Evolutionary conservation across 768 basidiomycete species (phyloP), one percentile per base, ranked within the genome.

Genomic region (Russula sp.): DNA sequence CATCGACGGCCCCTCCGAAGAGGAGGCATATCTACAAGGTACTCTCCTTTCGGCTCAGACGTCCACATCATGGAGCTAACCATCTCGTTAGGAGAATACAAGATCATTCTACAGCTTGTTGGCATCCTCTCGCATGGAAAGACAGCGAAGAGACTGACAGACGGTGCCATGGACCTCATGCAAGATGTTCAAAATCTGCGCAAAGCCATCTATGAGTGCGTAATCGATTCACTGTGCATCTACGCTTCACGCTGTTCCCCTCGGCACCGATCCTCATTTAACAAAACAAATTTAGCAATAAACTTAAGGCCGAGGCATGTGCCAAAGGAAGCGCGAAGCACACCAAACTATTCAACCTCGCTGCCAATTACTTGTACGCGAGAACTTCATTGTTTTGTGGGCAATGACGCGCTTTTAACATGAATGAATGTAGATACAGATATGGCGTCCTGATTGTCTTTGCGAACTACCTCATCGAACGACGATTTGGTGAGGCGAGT

Each of bases 141-240:
- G 73, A 76, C 86, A 10, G 96, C 97, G 11, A 99, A 99, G 74
- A 83, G 85, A 45, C 72, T 98, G 63, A 87, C 93, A 0, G 96
- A 98, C 72, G 77, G 83, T 25, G 93, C 89, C 2, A 85, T 97
- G 66, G 95, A 98, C 73, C 74, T 86, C 67, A 93, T 94, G 90
- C 88, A 91, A 74, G 94, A 95, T 65, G 95, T 99, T 0, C 97
- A 99, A 73, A 99, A 99, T 70, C 77, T 99, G 42, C 84, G 97
- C 39, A 92, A 91, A 72, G 93, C 97, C 0, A 88, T 99, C 52
- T 97, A 92, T 70, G 92, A 96, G 89, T 98, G 71, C 73, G 89
- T 76, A 49, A 0, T 35, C 42, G 22, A 25, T 13, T 16, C 16
- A 6, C 29, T 20, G 32, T 20, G 7, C 57, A 7, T 34, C 11